A percentile compares a stretch with the other conserved stretches of the same genome.
These are phyloP conservation scores for Chytridiales sp. DNA, from an alignment of 371 early-diverging fungal species.

Conservation along the genomic window DNA sequence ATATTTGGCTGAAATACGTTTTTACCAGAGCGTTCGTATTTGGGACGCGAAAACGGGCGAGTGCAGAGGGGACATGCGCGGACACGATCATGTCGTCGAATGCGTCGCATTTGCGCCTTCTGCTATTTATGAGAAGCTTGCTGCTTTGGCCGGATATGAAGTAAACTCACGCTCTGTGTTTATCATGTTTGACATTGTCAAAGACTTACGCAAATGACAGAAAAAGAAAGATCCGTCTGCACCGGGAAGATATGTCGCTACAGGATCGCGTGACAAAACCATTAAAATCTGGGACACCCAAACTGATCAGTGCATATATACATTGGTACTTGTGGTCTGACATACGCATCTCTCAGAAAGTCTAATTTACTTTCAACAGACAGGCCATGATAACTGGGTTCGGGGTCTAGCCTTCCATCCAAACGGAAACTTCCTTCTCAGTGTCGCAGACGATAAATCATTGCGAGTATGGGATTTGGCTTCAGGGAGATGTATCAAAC, in stretches of 20 bases:
- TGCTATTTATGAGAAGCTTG: slow-evolving; percentile 61
- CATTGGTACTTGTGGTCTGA: slow-evolving; percentile 59
- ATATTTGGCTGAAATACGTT: too few relatives aligned
- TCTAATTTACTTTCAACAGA: too few relatives aligned
- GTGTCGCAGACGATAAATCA: slow-evolving; percentile 87
- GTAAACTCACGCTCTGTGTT: slow-evolving; percentile 44
- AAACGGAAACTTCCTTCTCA: slow-evolving; percentile 74
- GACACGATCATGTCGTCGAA: slow-evolving; percentile 95
- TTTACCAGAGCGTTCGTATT: slow-evolving; percentile 69
- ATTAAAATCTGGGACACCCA: slow-evolving; percentile 81
- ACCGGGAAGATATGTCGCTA: slow-evolving; percentile 72
- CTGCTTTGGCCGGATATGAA: slow-evolving; percentile 67
- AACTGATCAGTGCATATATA: slow-evolving; percentile 71
- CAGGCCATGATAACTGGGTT: slow-evolving; percentile 96
- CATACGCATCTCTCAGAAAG: not conserved
- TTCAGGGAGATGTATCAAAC: slow-evolving; percentile 77
- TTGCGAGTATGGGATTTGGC: slow-evolving; percentile 85
- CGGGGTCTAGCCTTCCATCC: slow-evolving; percentile 81
- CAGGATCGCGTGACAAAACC: slow-evolving; percentile 88
- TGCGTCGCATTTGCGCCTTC: slow-evolving; percentile 80
- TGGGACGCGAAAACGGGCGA: slow-evolving; percentile 77
- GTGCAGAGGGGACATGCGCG: slow-evolving; percentile 73
- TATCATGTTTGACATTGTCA: not conserved
- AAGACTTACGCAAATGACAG: slow-evolving; percentile 36
- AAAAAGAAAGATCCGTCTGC: slow-evolving; percentile 44